These are phyloP conservation scores for Zizania latifolia DNA, from an alignment of 176 grass and related monocot genomes.

Conservation along the genomic window DNA sequence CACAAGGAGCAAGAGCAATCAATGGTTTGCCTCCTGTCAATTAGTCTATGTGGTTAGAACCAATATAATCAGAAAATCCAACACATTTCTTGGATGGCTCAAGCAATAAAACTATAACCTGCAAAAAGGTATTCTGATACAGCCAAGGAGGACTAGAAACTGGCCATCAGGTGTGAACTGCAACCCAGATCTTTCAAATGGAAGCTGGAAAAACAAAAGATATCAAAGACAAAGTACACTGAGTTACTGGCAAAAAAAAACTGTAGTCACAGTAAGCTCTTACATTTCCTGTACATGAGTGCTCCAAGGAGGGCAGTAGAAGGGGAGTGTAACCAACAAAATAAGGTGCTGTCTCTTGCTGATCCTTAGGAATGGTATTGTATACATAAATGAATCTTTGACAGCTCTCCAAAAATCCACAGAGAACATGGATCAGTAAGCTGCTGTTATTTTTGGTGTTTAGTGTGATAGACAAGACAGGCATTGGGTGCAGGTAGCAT, in stretches of 20 bases:
- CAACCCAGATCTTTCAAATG: conserved; percentile 52
- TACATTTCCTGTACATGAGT: conserved; percentile 50
- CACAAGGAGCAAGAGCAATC: conserved; percentile 64
- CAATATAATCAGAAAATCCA: conserved; percentile 15
- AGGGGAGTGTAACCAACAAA: conserved; percentile 72
- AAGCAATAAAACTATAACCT: conserved; percentile 55
- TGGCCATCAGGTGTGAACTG: conserved; percentile 68
- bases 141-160: conserved; percentile 55
- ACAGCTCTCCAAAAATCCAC: conserved; percentile 50
- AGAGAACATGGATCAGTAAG: conserved; percentile 65
- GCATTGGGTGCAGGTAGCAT: conserved; percentile 60
- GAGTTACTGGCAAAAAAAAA: not conserved
- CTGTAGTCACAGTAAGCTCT: conserved; percentile 21
- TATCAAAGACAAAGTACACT: conserved; percentile 5
- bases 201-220: conserved; percentile 40
- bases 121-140: conserved; percentile 67
- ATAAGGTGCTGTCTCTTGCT: conserved; percentile 40
- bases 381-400: conserved; percentile 68
- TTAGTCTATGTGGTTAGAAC: conserved; percentile 34
- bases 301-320: conserved; percentile 47
- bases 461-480: conserved; percentile 65
- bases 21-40: conserved; percentile 47
- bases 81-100: conserved; percentile 13
- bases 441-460: conserved; percentile 42
- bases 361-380: conserved; percentile 27